Base-by-base conservation (phyloP, 169 alveolate genomes). In the Eimeria sp. region DNA sequence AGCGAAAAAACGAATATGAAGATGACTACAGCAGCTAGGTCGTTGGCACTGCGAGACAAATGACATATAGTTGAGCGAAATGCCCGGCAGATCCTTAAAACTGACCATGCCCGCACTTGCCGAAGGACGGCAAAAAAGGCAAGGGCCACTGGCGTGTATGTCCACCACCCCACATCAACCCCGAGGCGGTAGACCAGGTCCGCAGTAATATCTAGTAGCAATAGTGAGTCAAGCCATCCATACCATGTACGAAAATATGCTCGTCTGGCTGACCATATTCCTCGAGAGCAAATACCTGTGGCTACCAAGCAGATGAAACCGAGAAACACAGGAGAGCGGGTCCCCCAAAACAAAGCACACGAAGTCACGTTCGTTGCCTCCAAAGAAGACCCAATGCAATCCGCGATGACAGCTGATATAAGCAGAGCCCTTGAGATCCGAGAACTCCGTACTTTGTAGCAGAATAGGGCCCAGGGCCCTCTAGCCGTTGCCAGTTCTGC, bases 91-190 rank as follows among this genome's bases (percentile, higher is more conserved):
- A 87, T 87, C 68, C 94, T 37, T 40, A 87, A 49, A 14, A 87
- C 37, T 43, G 83, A 58, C 94, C 94, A 87, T 25, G 94, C 94
- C 37, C 94, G 94, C 94, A 66, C 11, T 40, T 87, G 37, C 49
- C 94, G 37, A 66, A 87, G 83, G 49, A 87, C 68, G 46, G 94
- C 13, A 23, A 87, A 43, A 23, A 64, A 14, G 33, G 46, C 82
- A 0, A 87, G 27, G 25, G 94, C 52, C 37, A 40, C 94, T 66
- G 94, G 83, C 27, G 78, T 46, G 77, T 87, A 66, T 40, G 82
- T 64, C 94, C 94, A 87, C 94, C 94, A 87, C 8, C 82, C 94
- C 72, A 76, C 14, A n/a, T 30, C 80, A 49, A 87, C 82, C 66
- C 94, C 94, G 9, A 87, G 2, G 6, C 83, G 68, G 94, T 87